These are phyloP conservation scores for Tetrapyrgos nigripes DNA, from an alignment of 1,284 basidiomycete genomes.

Conservation along the genomic window DNA sequence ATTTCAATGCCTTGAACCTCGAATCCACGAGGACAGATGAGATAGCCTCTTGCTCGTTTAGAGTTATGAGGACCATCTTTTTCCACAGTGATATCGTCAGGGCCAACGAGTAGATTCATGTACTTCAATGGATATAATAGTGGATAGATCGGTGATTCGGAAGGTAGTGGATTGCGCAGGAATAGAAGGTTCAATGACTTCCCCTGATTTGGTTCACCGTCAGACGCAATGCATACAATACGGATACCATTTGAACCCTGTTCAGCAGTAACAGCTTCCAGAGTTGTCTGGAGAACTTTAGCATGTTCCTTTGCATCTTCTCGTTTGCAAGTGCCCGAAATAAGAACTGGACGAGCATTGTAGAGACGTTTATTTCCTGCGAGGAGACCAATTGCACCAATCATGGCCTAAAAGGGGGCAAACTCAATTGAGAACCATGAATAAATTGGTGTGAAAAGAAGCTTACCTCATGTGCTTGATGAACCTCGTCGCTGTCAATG, in stretches of 20 bases:
- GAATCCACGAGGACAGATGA: slow-evolving; percentile 31
- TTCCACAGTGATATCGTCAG: slow-evolving; percentile 39
- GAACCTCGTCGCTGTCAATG: slow-evolving; percentile 28
- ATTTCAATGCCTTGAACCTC: slow-evolving; percentile 28
- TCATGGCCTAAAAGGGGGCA: slow-evolving; percentile 29
- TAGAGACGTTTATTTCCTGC: too few species aligned
- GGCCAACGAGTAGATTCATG: slow-evolving; percentile 37
- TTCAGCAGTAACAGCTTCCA: slow-evolving; percentile 28
- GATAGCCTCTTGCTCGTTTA: slow-evolving; percentile 36
- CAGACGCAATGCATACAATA: too few species aligned
- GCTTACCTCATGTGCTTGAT: slow-evolving; percentile 35
- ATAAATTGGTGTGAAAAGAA: not conserved
- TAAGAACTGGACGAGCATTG: slow-evolving; percentile 29
- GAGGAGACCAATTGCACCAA: too few species aligned
- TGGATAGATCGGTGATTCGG: slow-evolving; percentile 19
- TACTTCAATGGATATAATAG: slow-evolving; percentile 28
- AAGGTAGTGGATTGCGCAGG: too few species aligned
- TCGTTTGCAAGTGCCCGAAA: slow-evolving; percentile 37
- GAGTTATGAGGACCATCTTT: slow-evolving; percentile 43
- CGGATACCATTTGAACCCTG: not conserved
- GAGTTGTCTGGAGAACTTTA: slow-evolving; percentile 24
- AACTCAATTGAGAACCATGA: not conserved
- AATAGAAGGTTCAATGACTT: not conserved
- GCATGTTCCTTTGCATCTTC: slow-evolving; percentile 32
- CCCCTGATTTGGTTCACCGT: too few species aligned